These are phyloP conservation scores for Boletus rex-veris DNA, from an alignment of 768 basidiomycete species.

Conservation along the genomic window DNA sequence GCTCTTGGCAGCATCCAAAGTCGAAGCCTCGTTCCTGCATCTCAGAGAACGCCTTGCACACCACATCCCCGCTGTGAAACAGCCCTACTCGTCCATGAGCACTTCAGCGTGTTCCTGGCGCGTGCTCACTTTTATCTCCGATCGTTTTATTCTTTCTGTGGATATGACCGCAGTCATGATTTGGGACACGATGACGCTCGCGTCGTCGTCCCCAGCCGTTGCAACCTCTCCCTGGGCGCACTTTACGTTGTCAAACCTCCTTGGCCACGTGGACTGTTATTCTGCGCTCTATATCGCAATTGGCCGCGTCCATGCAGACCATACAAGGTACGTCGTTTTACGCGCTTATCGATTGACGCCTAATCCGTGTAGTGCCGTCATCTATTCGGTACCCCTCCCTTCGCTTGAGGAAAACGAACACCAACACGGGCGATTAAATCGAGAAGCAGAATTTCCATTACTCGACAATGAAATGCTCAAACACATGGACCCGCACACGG, in stretches of 20 bases:
- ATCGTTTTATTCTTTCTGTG: slow-evolving; percentile 21
- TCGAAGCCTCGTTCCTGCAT: slow-evolving; percentile 18
- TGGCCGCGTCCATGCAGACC: background rate
- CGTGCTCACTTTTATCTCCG: slow-evolving; percentile 18
- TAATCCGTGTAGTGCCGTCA: slow-evolving; percentile 6
- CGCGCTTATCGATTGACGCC: background rate
- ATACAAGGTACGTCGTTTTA: slow-evolving; percentile 10
- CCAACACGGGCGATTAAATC: background rate
- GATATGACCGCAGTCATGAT: slow-evolving; percentile 5
- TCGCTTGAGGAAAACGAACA: background rate
- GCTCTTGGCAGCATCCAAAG: slow-evolving; percentile 9
- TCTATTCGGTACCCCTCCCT: slow-evolving; percentile 14
- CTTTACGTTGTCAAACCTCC: slow-evolving; percentile 4
- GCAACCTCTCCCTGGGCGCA: slow-evolving; percentile 9
- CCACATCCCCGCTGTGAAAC: background rate
- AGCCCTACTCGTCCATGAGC: background rate
- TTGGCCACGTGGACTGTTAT: background rate
- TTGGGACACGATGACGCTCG: slow-evolving; percentile 12
- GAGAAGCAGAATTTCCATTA: slow-evolving; percentile 16
- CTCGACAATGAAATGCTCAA: slow-evolving; percentile 24
- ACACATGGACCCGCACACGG: slow-evolving; percentile 32
- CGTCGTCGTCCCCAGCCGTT: background rate
- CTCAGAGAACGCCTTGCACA: slow-evolving; percentile 1
- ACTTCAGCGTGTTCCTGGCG: slow-evolving; percentile 1
- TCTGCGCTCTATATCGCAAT: slow-evolving; percentile 19